Base-by-base conservation (phyloP, 1,284 basidiomycete species). In the Mycena citricolor region DNA sequence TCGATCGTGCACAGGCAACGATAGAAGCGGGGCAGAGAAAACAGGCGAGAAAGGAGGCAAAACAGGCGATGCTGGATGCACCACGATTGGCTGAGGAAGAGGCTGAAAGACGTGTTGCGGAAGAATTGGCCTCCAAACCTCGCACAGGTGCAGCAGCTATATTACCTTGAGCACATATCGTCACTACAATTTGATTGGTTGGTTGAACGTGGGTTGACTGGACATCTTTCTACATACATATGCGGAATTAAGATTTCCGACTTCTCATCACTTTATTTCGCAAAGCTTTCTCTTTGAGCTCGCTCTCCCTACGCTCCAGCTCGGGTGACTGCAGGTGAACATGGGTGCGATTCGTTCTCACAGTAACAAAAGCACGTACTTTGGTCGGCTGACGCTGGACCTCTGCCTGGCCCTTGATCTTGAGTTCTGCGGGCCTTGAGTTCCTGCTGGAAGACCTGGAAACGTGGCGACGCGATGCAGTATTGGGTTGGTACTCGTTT, bases 231-330 rank as follows among this genome's bases (percentile, higher is more conserved):
- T n/a, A n/a, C n/a, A n/a, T 17, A 19, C n/a, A 8, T 20, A 29
- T 13, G 23, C 41, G n/a, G n/a, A n/a, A n/a, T n/a, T n/a, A n/a
- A n/a, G 54, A 56, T 60, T 83, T 86, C 54, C 85, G 69, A 24
- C 81, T 82, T 55, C 83, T 71, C 54, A 89, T 77, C 42, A 89
- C 86, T 59, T 89, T 89, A 57, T 88, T 87, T 55, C 86, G 74
- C 57, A 89, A 61, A n/a, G 86, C 86, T 58, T 69, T 76, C 56
- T 89, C 86, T 59, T 87, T 88, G 36, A 89, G 60, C 57, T 89
- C 86, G 55, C 76, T 87, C 57, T 88, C 85, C 45, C 81, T 64
- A 56, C 67, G 74, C 54, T 78, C 77, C 23, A 87, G 64, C 42
- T 80, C 81, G 35, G 39, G 13, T n/a, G n/a, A n/a, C n/a, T n/a